Base-by-base conservation (phyloP, 257 asterid species). In the Rauvolfia tetraphylla region DNA sequence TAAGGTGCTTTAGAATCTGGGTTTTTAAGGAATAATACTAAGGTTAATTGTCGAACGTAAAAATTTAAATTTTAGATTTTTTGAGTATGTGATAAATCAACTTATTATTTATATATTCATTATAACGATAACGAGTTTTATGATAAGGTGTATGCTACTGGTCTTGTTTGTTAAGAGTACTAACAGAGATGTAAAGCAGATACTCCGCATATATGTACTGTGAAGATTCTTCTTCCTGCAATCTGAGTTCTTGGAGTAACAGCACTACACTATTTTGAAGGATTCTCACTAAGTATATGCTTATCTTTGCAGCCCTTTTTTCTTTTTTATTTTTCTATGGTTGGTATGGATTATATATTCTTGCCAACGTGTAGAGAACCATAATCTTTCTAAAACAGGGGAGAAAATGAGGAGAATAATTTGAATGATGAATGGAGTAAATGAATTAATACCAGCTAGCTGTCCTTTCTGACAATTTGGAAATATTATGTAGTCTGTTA, bases 261-360 rank as follows among this genome's bases (percentile, higher is more conserved):
- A 71, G 42, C 10, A 46, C 51, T 3, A 46, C 14, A 51, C 11
- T 73, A 42, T 31, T 22, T 6, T 31, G 14, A n/a, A 44, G 76
- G 76, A 70, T 33, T 46, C 31, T 48, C 12, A 23, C 61, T 8
- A 46, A 48, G 68, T 63, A 63, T 72, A 79, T 79, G 75, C 71
- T 44, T 44, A 59, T 58, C 72, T 79, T 74, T 73, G 78, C 78
- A 73, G n/a, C n/a, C 66, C 62, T 73, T 41, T 56, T 12, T 5
- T 23, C 7, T 27, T 49, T 59, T 67, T 14, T n/a, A n/a, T 9
- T 7, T 66, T 42, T 78, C 56, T 38, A 11, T 44, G 76, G 72
- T 44, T 1, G 72, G 72, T 68, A 5, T 34, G 72, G 29, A 61
- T 38, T 71, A 61, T 34, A 66, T 79, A 70, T 80, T 70, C 77